A percentile compares a stretch with the other conserved stretches of the same genome.
These are phyloP conservation scores for Urostyla sp. DNA, from an alignment of 73 alveolate species.

Conservation along the genomic window DNA sequence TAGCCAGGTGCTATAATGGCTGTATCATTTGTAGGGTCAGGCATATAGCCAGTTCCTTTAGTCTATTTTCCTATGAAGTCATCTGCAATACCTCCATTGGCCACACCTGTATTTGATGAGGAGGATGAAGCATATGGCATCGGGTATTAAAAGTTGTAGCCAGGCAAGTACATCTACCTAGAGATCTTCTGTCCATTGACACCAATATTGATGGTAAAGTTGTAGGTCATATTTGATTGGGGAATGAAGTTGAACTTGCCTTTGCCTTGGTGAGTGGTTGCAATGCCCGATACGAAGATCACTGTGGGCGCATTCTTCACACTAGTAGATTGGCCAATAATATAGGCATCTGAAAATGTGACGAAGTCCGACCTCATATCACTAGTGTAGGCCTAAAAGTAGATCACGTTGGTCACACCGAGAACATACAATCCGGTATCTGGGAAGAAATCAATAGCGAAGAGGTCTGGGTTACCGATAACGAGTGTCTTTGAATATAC, in stretches of 20 bases:
- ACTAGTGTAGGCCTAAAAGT: slow-evolving; percentile 19
- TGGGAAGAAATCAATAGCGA: slow-evolving; percentile 19
- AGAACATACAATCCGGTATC: slow-evolving; percentile 24
- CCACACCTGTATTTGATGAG: not conserved
- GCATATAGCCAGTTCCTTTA: not conserved
- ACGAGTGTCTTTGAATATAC: slow-evolving; percentile 1
- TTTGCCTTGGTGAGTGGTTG: slow-evolving; percentile 25
- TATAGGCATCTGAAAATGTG: not conserved
- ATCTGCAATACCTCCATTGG: not conserved
- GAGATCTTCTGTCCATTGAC: no score
- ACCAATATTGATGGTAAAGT: not conserved
- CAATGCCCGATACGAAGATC: not conserved
- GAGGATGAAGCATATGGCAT: no score
- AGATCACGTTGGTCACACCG: slow-evolving; percentile 7
- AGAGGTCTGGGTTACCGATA: not conserved
- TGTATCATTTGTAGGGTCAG: not conserved
- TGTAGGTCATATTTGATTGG: not conserved
- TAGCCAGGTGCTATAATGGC: not conserved
- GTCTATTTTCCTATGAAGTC: no score
- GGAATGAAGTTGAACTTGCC: slow-evolving; percentile 42
- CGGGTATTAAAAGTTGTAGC: no score
- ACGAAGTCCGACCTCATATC: not conserved
- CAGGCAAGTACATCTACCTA: no score
- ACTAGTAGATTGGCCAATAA: no score
- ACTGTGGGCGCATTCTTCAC: not conserved